Conservation (phyloP, 768 basidiomycete species). For the Peribolospora baueri region DNA sequence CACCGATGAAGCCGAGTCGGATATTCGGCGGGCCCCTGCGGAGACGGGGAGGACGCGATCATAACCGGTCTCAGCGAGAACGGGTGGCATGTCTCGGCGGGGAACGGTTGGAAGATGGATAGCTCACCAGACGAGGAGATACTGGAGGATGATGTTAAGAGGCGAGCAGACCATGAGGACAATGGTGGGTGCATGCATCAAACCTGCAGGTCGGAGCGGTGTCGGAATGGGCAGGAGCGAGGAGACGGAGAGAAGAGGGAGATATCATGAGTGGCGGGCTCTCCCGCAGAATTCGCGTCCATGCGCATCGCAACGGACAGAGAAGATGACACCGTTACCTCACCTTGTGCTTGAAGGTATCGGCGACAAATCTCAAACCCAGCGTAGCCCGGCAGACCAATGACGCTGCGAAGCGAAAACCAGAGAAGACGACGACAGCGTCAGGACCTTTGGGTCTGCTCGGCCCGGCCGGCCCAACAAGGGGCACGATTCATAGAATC, state of each 20-base stretch:
- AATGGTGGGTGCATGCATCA: conserved; percentile 63
- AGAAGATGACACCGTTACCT: not conserved
- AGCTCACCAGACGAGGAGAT: conserved; percentile 32
- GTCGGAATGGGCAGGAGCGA: too few relatives aligned
- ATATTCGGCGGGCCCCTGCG: conserved; percentile 53
- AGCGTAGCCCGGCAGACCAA: conserved; percentile 13
- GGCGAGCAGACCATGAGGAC: conserved; percentile 65
- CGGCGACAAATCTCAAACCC: conserved; percentile 13
- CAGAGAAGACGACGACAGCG: not conserved
- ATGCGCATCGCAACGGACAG: too few relatives aligned
- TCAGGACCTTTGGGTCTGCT: not conserved
- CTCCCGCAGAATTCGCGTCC: too few relatives aligned
- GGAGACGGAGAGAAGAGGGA: too few relatives aligned
- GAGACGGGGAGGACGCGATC: too few relatives aligned
- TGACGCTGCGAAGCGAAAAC: conserved; percentile 2
- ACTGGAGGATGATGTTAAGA: conserved; percentile 60
- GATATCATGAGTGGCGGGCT: too few relatives aligned
- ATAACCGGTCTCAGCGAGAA: too few relatives aligned
- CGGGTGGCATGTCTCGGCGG: too few relatives aligned
- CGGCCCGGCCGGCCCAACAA: not conserved
- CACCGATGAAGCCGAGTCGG: conserved; percentile 70
- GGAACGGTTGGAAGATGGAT: not conserved
- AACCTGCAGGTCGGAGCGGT: conserved; percentile 22
- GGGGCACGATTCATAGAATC: not conserved
- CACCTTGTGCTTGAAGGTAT: conserved; percentile 14